Evolutionary conservation across 1,284 basidiomycete species (phyloP).

Genomic region (Polyporus tsugae): DNA sequence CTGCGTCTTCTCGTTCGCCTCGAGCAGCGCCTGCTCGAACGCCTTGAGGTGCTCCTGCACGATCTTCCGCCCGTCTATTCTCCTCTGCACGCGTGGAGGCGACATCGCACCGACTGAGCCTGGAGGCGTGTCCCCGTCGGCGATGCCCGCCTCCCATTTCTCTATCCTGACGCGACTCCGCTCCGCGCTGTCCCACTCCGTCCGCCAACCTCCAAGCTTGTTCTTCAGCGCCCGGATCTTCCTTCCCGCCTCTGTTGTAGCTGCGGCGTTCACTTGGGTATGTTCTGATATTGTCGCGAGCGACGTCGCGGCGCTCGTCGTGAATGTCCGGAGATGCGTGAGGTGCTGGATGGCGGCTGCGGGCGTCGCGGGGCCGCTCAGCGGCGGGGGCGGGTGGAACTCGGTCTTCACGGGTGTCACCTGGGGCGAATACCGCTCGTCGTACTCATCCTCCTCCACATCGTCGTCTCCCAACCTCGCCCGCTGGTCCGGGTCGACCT

Average conservation of each 20-base stretch:
- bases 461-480: slow-evolving; percentile 51
- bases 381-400: slow-evolving; percentile 55
- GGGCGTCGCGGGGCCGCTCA: slow-evolving; percentile 53
- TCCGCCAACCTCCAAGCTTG: slow-evolving; percentile 77
- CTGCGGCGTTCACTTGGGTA: slow-evolving; percentile 83
- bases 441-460: slow-evolving; percentile 47
- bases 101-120: slow-evolving; percentile 38
- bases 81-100: slow-evolving; percentile 39
- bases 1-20: slow-evolving; percentile 76
- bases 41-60: slow-evolving; percentile 79
- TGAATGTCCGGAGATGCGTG: slow-evolving; percentile 73
- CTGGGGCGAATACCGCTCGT: slow-evolving; percentile 34
- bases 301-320: slow-evolving; percentile 75
- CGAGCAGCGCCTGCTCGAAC: slow-evolving; percentile 72
- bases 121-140: slow-evolving; percentile 41
- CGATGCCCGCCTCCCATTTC: slow-evolving; percentile 73
- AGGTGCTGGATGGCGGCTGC: slow-evolving; percentile 67
- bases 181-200: slow-evolving; percentile 84
- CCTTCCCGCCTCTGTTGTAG: slow-evolving; percentile 81
- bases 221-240: slow-evolving; percentile 85
- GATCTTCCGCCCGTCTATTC: slow-evolving; percentile 69
- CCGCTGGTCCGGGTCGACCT: slow-evolving; percentile 61
- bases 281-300: slow-evolving; percentile 84
- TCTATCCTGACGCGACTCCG: slow-evolving; percentile 76
- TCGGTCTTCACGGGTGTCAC: slow-evolving; percentile 54